Percentiles rank a stretch among this genome's conserved stretches.
Evolutionary conservation across 1,139 yeast species (phyloP).

Genomic region (Candida sanyaensis): DNA sequence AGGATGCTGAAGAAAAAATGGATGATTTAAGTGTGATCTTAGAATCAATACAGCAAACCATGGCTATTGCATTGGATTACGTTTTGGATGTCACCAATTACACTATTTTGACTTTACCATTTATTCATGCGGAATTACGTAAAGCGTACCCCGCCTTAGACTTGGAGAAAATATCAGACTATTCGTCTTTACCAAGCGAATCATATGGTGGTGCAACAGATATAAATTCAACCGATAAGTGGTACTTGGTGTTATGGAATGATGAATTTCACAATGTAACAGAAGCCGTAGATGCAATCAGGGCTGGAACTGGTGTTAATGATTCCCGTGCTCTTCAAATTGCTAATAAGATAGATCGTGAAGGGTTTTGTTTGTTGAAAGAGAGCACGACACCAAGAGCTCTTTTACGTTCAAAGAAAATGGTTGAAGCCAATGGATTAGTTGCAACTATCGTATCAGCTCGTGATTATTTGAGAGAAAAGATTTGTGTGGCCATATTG

Average conservation of each 20-base stretch:
- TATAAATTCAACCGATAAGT: constrained; percentile 27
- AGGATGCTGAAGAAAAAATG: constrained; percentile 7
- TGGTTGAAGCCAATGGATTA: constrained; percentile 51
- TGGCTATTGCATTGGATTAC: constrained; percentile 46
- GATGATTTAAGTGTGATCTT: constrained; percentile 16
- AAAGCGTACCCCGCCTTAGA: constrained; percentile 21
- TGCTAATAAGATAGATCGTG: constrained; percentile 35
- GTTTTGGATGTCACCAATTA: constrained; percentile 48
- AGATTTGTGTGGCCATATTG: constrained; percentile 42
- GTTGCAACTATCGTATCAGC: constrained; percentile 56
- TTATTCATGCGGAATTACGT: constrained; percentile 30
- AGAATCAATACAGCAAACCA: constrained; percentile 28
- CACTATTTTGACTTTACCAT: constrained; percentile 37
- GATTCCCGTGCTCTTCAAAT: constrained; percentile 28
- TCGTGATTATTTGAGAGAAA: constrained; percentile 51
- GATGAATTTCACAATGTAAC: constrained; percentile 68
- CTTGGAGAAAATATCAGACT: constrained; percentile 27
- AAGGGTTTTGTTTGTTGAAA: constrained; percentile 32
- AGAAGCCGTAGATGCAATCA: constrained; percentile 44
- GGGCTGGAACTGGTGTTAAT: constrained; percentile 32
- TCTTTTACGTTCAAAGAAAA: constrained; percentile 26
- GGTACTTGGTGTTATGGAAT: constrained; percentile 64
- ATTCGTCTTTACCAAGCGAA: constrained; percentile 28
- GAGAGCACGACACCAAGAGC: constrained; percentile 19
- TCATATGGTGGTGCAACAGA: constrained; percentile 33